Base-by-base conservation (phyloP, 2,329 filamentous ascomycete species). In the Geoglossum cookeanum region DNA sequence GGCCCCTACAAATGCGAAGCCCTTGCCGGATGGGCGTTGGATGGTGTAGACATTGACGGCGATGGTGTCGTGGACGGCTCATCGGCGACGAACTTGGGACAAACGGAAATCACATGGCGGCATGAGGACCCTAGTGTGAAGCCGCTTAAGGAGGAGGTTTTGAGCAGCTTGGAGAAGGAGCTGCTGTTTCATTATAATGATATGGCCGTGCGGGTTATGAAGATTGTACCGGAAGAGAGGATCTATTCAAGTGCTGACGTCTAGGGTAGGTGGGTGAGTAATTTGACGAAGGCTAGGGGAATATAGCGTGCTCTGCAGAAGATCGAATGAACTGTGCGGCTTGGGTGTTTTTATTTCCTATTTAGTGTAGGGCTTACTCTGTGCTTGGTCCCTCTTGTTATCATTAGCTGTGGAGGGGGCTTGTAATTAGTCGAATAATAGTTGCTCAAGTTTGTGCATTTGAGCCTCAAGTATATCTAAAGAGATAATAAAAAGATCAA, bases 31-130 rank as follows among this genome's bases (percentile, higher is more conserved):
- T 57, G 55, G 55, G 22, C 3, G 3, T n/a, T 57, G 11, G 15
- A 48, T 15, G 55, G 55, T 11, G 42, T 42, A 13, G 55, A 57
- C n/a, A 30, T 39, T 11, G 55, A 49, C 17, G 55, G 55, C 5
- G 55, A 57, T 17, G 55, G 55, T 7, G 49, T 53, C n/a, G 22
- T 53, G 4, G 49, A 53, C n/a, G 49, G 30, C 22, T 35, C 49
- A 51, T 55, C 54, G 4, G 44, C 54, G 6, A 13, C 9, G 7
- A 32, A 47, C 8, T 30, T 37, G 7, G 29, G 29, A 4, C 29
- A 51, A 32, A 39, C 44, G 15, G 44, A 33, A n/a, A 48, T 49
- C 29, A 35, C 3, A 6, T 57, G 55, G 55, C 17, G 30, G 32
- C 33, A 57, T 39, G 39, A 48, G 9, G 47, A 51, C 15, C 17